Base-by-base conservation (phyloP, 768 basidiomycete species). In the Trametes villosa region DNA sequence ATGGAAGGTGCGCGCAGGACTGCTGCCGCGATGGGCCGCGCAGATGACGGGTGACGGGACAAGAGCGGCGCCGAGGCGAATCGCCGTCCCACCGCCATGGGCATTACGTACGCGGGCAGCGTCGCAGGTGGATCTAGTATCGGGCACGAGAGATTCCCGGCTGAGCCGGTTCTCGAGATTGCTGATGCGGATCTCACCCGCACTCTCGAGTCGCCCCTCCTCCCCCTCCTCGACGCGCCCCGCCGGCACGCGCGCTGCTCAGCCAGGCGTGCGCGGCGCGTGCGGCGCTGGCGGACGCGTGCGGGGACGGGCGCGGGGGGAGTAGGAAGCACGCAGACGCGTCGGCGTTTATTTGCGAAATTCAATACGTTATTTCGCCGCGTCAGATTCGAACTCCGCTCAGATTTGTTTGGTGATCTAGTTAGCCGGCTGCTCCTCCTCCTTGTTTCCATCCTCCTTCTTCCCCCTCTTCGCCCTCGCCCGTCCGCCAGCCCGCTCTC, bases 131-230 rank as follows among this genome's bases (percentile, higher is more conserved):
- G 67, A 67, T 68, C 68, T 66, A 59, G 64, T 64, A 71, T 71
- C 70, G 70, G 70, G 70, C 62, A 60, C 56, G 57, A 64, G 56
- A 71, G 70, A 70, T 71, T 69, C 66, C 70, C 68, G 67, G 67
- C 46, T 53, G 46, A 50, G 64, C 62, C 68, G 67, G 67, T 70
- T 68, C 68, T 67, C 59, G 50, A 71, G 70, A 70, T 71, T 65
- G 56, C 44, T 68, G 66, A 70, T 69, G 64, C 38, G 62, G 70
- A 71, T 71, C 70, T 69, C 64, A 42, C 33, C 56, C 59, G 46
- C 56, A 15, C 50, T n/a, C 59, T 26, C 56, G 18, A 53, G 53
- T 56, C 56, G 60, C 61, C 40, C 31, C 42, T 48, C 20, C 57
- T 18, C 20, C 48, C 53, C 17, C 44, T 51, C 57, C 53, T 59